Base-by-base conservation (phyloP, 2,329 filamentous ascomycete species). In the Paraphoma chrysanthemicola region DNA sequence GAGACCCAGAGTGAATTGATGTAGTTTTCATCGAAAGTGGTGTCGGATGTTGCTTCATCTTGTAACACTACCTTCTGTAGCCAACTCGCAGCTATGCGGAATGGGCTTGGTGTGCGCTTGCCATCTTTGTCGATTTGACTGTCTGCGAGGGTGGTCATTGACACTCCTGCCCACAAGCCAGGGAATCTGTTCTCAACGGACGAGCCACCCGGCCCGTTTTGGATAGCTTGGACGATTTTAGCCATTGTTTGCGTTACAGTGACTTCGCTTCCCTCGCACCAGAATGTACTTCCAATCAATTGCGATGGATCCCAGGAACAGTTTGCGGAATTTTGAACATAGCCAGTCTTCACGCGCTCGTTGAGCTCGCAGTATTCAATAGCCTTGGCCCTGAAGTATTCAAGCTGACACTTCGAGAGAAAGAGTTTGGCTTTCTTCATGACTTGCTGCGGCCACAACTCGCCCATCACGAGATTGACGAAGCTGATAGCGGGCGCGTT, bases 261-360 rank as follows among this genome's bases (percentile, higher is more conserved):
- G 9, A 61, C 53, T 14, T 62, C 44, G 29, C 54, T 50, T 9
- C 61, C 66, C 30, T 66, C 62, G 41, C 69, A 71, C 9, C 63
- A 41, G 23, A 69, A 66, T 44, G 56, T 36, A 44, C 60, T 41
- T 6, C 60, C 65, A 9, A 66, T 51, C 3, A 60, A 43, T 1
- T 42, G 42, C 9, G 29, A 48, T 5, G 67, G 62, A 18, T 69
- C 51, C 41, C 73, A 75, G 14, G 62, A 36, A 51, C 73, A 76
- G 1, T 31, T 29, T 14, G 62, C 62, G 1, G 69, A 66, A 16
- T 73, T 67, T 9, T 67, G 54, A 4, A 75, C 64, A 3, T 75
- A 50, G 14, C 69, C 68, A 71, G 85, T 41, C 56, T 67, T 10
- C 3, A 69, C 64, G 1, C 66, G 63, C 33, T 73, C 71, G 2